Evolutionary conservation across 352 stramenopile genomes (phyloP), one percentile per base, ranked within the genome.

Genomic region (Pythium dissimile): DNA sequence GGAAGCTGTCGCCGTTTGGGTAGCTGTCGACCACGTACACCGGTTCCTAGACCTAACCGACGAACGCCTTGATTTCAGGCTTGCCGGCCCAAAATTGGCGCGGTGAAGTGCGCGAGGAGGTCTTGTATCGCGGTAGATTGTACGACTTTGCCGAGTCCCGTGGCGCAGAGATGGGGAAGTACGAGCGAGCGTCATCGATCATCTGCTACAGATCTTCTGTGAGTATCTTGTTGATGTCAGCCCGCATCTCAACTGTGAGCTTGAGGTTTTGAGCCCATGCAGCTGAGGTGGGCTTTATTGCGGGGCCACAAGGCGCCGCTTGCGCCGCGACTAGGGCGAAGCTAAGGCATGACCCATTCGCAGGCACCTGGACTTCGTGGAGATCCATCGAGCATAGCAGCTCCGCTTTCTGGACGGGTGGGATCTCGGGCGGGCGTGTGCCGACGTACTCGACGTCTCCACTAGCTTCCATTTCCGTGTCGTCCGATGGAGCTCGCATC

Each of bases 1-100:
- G 38, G 27, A 39, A 58, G 24, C 5, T 24, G 37, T 30, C 16
- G 24, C 50, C 50, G 38, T 58, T 26, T 4, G 50, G 26, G 37
- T 42, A 50, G 11, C 41, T 38, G 28, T 58, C 50, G 27, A 58
- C 3, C 8, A 50, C 50, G 39, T 58, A 49, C 2, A 58, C 1
- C 11, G 50, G 50, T 15, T 58, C 50, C 7, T 10, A 5, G 6
- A 42, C 18, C 37, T 26, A 50, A 21, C 28, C 50, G 3, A 58
- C 39, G n/a, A 58, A 42, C 1, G 16, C 38, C 23, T 49, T 58
- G n/a, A 49, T 13, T 16, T 58, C 50, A n/a, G 50, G 38, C 10
- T 48, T 26, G 5, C 50, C 50, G 7, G 26, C 50, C 37, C 50
- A 58, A 15, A 34, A 49, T 27, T 58, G 41, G 2, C 28, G 24